Evolutionary conservation across 2,329 filamentous ascomycete genomes (phyloP), one percentile per base, ranked within the genome.

Genomic region (Parafenestella ontariensis): DNA sequence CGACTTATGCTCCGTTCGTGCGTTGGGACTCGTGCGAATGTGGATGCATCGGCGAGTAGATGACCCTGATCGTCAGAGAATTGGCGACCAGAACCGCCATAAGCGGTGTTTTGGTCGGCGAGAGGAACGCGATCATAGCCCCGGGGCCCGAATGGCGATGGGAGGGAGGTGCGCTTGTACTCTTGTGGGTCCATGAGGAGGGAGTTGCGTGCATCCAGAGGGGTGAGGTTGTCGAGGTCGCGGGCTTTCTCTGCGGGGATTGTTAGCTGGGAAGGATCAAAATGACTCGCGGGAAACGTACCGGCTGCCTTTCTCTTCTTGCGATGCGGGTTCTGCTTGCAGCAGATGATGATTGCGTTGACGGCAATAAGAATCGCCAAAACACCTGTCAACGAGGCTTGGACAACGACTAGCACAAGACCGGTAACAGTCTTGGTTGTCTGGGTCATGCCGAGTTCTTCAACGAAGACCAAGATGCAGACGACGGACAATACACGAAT

Each of bases 351-450:
- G 71, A 97, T 86, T 42, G 91, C 91, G 71, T 98, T 98, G 79
- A 93, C 90, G 10, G 85, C 85, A 65, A 99, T 96, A 26, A 98
- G 82, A 46, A 98, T 89, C 3, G 91, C 93, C 52, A 99, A 82
- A 21, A 92, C 77, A 58, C 85, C 92, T 5, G 93, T 96, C 63
- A 99, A 79, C 0, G 88, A 85, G 0, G 91, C 91, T 77, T 99
- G 95, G 5, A 98, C 84, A n/a, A 88, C 91, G 62, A 98, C 95
- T 54, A 99, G 83, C 15, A 92, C 91, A n/a, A 98, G 86, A 50
- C 95, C 95, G 15, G 91, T 94, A 45, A 98, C 86, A 0, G 95
- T 98, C 81, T 97, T 92, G 9, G 94, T 97, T 9, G 93, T 96
- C 76, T 97, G 89, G 5, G 87, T 84, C 64, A 99, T 89, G 52